Conservation (phyloP, 2,329 filamentous ascomycete species). For the Fusarium floridanum region DNA sequence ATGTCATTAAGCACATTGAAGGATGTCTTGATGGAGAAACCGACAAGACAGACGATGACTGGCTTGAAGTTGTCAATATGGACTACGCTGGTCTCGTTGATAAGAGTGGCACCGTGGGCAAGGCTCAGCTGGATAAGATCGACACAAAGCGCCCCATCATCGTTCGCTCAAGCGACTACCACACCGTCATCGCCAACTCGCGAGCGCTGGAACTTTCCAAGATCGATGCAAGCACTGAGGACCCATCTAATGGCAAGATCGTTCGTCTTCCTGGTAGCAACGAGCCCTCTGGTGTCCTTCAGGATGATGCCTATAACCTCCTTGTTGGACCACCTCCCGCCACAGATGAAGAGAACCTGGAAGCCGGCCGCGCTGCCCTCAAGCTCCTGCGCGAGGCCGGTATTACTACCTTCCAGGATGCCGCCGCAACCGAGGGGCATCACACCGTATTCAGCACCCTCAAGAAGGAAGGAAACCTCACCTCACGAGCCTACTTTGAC, state of each 20-base stretch:
- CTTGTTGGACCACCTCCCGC: conserved; percentile 38
- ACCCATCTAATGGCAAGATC: conserved; percentile 41
- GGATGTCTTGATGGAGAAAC: conserved; percentile 41
- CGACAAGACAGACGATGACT: conserved; percentile 38
- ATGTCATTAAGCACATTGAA: conserved; percentile 39
- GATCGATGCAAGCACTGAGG: conserved; percentile 37
- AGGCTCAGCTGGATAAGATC: conserved; percentile 37
- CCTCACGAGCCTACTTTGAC: conserved; percentile 46
- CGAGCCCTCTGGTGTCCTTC: conserved; percentile 44
- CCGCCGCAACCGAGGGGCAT: conserved; percentile 26
- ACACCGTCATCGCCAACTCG: conserved; percentile 43
- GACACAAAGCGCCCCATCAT: conserved; percentile 41
- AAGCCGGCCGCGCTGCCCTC: conserved; percentile 41
- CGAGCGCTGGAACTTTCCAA: conserved; percentile 39
- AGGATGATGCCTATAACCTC: conserved; percentile 38
- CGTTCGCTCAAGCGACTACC: conserved; percentile 43
- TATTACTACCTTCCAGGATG: conserved; percentile 47
- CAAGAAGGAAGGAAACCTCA: conserved; percentile 37
- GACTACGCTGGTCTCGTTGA: conserved; percentile 41
- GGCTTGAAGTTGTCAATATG: conserved; percentile 46
- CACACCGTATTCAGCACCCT: conserved; percentile 35
- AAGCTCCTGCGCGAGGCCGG: conserved; percentile 45
- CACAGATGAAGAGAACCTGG: conserved; percentile 33
- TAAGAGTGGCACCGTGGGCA: conserved; percentile 38
- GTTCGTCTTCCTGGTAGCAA: conserved; percentile 43